Percentiles rank a stretch among this genome's conserved stretches.
Conservation (phyloP, 306 rosid species). For the Cercis canadensis region DNA sequence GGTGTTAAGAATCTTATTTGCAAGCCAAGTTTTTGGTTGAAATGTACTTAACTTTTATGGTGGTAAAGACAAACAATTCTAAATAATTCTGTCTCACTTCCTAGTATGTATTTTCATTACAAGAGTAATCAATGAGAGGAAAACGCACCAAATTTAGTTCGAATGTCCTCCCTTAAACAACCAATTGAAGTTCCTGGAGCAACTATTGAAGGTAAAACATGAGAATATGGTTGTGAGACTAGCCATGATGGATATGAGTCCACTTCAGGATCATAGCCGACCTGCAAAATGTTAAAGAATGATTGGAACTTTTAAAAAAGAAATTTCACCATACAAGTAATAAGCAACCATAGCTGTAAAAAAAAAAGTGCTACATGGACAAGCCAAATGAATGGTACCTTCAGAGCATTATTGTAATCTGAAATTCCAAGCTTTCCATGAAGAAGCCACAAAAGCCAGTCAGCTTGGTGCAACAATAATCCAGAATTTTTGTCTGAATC, state of each 20-base stretch:
- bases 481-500: conserved; percentile 58
- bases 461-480: conserved; percentile 88
- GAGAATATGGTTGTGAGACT: conserved; percentile 72
- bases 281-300: conserved; percentile 56
- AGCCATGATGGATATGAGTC: conserved; percentile 90
- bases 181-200: conserved; percentile 89
- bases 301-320: too few relatives aligned
- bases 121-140: conserved; percentile 2
- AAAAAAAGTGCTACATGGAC: conserved; percentile 20
- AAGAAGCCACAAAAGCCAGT: conserved; percentile 95
- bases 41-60: too few relatives aligned
- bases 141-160: conserved; percentile 55
- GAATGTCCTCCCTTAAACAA: conserved; percentile 63
- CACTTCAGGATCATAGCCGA: conserved; percentile 92
- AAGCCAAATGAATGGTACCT: conserved; percentile 49
- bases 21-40: background rate
- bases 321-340: too few relatives aligned
- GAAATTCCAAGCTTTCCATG: conserved; percentile 90
- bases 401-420: conserved; percentile 90
- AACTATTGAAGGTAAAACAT: conserved; percentile 74
- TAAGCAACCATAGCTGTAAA: background rate
- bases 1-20: background rate
- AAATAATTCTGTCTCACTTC: background rate
- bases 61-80: too few relatives aligned
- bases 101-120: conserved; percentile 1